These are phyloP conservation scores for Ilyonectria robusta DNA, from an alignment of 2,329 filamentous ascomycete genomes.

Conservation along the genomic window DNA sequence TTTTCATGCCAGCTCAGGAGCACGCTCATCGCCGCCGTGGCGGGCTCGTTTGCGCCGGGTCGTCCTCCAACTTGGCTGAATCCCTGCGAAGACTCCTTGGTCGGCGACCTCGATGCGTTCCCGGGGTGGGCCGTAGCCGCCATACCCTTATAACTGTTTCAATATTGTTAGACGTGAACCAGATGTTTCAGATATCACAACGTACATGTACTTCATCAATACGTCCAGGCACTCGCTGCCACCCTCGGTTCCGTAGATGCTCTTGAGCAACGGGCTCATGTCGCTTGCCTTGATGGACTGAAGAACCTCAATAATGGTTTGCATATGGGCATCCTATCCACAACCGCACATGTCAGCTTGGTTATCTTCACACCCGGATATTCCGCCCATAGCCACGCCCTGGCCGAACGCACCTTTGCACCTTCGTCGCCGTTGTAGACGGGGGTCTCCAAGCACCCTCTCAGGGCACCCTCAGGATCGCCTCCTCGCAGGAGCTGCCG, in stretches of 20 bases:
- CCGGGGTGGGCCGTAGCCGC: conserved; percentile 58
- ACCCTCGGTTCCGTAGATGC: conserved; percentile 82
- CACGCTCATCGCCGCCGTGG: conserved; percentile 94
- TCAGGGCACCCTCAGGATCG: conserved; percentile 88
- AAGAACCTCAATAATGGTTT: conserved; percentile 91
- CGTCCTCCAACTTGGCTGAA: conserved; percentile 84
- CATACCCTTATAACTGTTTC: conserved; percentile 90
- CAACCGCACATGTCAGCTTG: conserved; percentile 13
- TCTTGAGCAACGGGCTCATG: conserved; percentile 89
- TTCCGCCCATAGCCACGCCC: not conserved
- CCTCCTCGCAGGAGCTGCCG: conserved; percentile 89
- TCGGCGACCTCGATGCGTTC: conserved; percentile 60
- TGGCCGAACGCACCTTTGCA: conserved; percentile 65
- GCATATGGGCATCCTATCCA: conserved; percentile 83
- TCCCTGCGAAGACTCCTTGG: conserved; percentile 79
- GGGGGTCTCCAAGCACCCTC: conserved; percentile 86
- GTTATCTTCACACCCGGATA: not conserved
- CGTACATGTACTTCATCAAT: conserved; percentile 97
- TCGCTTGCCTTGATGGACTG: conserved; percentile 97
- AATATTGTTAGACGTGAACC: conserved; percentile 28
- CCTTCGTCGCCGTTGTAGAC: conserved; percentile 77
- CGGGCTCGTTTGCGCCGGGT: conserved; percentile 73
- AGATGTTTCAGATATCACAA: conserved; percentile 35
- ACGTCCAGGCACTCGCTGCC: conserved; percentile 91
- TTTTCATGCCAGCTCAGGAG: conserved; percentile 99